Evolutionary conservation across 345 rosid species (phyloP), one percentile per base, ranked within the genome.

Genomic region (Citropsis articulata): DNA sequence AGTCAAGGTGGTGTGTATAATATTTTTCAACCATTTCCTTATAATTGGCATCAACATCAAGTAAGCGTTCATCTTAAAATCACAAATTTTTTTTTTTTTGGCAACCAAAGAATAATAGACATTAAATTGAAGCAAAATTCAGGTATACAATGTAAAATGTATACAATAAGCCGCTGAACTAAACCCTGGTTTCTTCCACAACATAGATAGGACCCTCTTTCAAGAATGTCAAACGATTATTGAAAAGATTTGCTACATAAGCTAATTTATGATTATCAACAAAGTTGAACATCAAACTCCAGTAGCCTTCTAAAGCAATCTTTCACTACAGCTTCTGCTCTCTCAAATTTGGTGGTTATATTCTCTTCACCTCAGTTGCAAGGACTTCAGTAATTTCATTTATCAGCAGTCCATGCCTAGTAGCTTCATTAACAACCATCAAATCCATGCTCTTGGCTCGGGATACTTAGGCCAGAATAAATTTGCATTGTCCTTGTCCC

Each of bases 391-490:
- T 38, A 6, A n/a, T 76, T 87, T 96, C 97, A 57, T 79, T 84
- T 83, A 96, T 89, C 77, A 64, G 80, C 97, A 96, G 80, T 76
- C 90, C 87, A 80, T 87, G 96, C 78, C 33, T 60, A 31, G 75
- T 80, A 38, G 92, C 95, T 90, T 90, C 94, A 63, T 78, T 76
- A 38, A 89, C n/a, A 10, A 96, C 87, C 71, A 91, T 78, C 0
- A 86, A 77, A 81, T 96, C 98, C 92, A 93, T 92, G 60, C 98
- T 84, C 84, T 85, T 95, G 66, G 93, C 92, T 53, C 96, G 89
- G 45, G 97, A 95, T 71, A 95, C 90, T 31, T 93, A 93, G 59
- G 92, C 98, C 74, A 95, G 88, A 72, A 93, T 87, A 88, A 95
- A 92, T 81, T 90, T 95, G 94, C 97, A 93, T 16, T 67, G 50